Base-by-base conservation (phyloP, 2,329 filamentous ascomycete species). In the Diaporthe caulivora region DNA sequence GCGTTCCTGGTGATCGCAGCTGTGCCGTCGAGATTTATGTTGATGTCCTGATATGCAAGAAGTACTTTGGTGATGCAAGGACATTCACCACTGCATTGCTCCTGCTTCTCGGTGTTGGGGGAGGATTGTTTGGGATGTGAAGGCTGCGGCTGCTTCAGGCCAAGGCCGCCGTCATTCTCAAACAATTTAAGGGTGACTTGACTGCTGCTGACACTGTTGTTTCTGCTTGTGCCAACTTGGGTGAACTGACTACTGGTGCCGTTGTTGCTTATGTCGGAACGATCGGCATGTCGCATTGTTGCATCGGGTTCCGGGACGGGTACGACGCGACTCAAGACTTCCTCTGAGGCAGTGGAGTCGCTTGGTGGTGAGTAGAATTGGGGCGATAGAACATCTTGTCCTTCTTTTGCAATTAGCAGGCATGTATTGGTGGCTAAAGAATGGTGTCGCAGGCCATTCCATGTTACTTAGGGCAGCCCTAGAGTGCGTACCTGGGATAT, bases 11-110 rank as follows among this genome's bases (percentile, higher is more conserved):
- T 9, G 34, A 42, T 17, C 24, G 34, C 34, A 24, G 34, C 55
- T 42, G 9, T 40, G 55, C 55, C 55, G 3, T 42, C n/a, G 21
- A 40, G 55, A 9, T 58, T 58, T 5, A 58, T 58, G 34, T 40
- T 58, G 55, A 58, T 58, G 11, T 58, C 55, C 34, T 58, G 55
- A 17, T 58, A 42, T 26, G 55, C 55, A 40, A 58, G 34, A 3
- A 58, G 34, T 34, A 26, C 34, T 11, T 24, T 58, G 10, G 34
- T 58, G 11, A 58, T 24, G n/a, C 54, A 57, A 13, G 31, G 54
- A 37, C 54, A 57, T 31, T 57, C 54, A 13, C 54, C 54, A 31
- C 10, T 37, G 31, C 54, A 57, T 1, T 37, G 54, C 17, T 57
- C 31, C 31, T 57, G 54, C 54, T 37, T 29, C 21, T 51, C 54